phyloP scores from a whole-genome alignment of 2,329 filamentous ascomycete species.

The Trichoderma atrobrunneum region DNA sequence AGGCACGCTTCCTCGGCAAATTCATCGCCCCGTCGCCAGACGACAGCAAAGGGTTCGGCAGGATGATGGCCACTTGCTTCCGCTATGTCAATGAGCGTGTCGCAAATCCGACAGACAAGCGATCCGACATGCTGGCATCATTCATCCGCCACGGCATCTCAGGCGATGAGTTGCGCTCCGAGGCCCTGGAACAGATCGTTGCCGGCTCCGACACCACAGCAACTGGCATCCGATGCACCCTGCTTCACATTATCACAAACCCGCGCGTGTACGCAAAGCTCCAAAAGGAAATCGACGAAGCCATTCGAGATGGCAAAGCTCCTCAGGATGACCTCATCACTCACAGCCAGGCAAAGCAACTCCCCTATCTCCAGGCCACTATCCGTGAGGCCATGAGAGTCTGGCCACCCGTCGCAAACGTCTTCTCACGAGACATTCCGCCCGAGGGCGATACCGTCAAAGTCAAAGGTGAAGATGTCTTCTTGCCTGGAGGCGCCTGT shows the following conservation, averaged over 20 bases:
- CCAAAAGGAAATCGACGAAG: slow-evolving; percentile 47
- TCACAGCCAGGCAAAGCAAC: slow-evolving; percentile 34
- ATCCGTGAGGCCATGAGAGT: slow-evolving; percentile 44
- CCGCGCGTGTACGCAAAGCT: slow-evolving; percentile 47
- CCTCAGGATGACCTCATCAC: slow-evolving; percentile 43
- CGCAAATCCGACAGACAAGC: slow-evolving; percentile 25
- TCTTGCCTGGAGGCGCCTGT: slow-evolving; percentile 31
- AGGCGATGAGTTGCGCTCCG: slow-evolving; percentile 33
- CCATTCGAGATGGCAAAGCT: slow-evolving; percentile 39
- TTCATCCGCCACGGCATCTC: slow-evolving; percentile 40
- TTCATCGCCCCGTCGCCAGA: slow-evolving; percentile 29
- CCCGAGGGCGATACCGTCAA: slow-evolving; percentile 29
- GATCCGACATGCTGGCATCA: slow-evolving; percentile 41
- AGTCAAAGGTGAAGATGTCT: slow-evolving; percentile 38
- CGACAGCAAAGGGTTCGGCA: slow-evolving; percentile 35
- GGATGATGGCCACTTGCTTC: slow-evolving; percentile 34
- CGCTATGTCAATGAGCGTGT: slow-evolving; percentile 24
- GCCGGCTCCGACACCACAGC: slow-evolving; percentile 55
- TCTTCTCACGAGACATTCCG: slow-evolving; percentile 28
- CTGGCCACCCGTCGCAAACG: slow-evolving; percentile 28
- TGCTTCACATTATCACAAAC: slow-evolving; percentile 52
- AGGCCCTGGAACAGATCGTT: slow-evolving; percentile 32
- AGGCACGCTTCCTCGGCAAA: slow-evolving; percentile 29
- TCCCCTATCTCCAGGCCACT: slow-evolving; percentile 45
- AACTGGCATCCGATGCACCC: slow-evolving; percentile 40